These are phyloP conservation scores for Camellia sinensis DNA, from an alignment of 148 eudicot genomes.

Conservation along the genomic window DNA sequence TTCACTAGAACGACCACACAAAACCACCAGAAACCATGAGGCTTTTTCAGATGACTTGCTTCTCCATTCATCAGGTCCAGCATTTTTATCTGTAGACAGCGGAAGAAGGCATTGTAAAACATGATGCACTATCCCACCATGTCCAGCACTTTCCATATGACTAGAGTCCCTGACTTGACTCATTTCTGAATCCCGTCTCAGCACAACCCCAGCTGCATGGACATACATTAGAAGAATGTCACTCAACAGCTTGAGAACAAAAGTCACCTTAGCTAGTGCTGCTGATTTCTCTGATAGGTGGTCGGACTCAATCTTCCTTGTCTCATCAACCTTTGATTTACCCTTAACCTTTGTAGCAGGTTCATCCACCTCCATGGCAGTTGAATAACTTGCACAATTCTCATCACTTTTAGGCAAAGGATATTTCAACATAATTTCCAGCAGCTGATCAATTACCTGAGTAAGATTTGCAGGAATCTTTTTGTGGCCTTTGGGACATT, in stretches of 20 bases:
- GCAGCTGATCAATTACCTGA: conserved; percentile 87
- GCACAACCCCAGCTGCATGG: conserved; percentile 75
- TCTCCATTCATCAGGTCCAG: conserved; percentile 74
- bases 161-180: conserved; percentile 55
- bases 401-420: conserved; percentile 50
- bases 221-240: conserved; percentile 94
- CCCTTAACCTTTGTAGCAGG: conserved; percentile 67
- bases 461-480: conserved; percentile 78
- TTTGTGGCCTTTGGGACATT: conserved; percentile 74
- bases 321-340: conserved; percentile 84
- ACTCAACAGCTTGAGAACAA: conserved; percentile 84
- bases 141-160: conserved; percentile 47
- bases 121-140: conserved; percentile 83
- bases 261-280: conserved; percentile 75
- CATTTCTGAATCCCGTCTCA: conserved; percentile 76
- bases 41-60: conserved; percentile 90
- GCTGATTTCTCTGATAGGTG: conserved; percentile 67
- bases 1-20: conserved; percentile 95
- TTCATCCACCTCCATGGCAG: conserved; percentile 84
- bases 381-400: conserved; percentile 34
- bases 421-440: conserved; percentile 73
- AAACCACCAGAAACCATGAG: conserved; percentile 90
- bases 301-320: conserved; percentile 47
- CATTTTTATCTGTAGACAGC: conserved; percentile 48
- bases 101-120: conserved; percentile 76